These are phyloP conservation scores for Aureobasidium lini DNA, from an alignment of 2,329 filamentous ascomycete genomes.

Conservation along the genomic window DNA sequence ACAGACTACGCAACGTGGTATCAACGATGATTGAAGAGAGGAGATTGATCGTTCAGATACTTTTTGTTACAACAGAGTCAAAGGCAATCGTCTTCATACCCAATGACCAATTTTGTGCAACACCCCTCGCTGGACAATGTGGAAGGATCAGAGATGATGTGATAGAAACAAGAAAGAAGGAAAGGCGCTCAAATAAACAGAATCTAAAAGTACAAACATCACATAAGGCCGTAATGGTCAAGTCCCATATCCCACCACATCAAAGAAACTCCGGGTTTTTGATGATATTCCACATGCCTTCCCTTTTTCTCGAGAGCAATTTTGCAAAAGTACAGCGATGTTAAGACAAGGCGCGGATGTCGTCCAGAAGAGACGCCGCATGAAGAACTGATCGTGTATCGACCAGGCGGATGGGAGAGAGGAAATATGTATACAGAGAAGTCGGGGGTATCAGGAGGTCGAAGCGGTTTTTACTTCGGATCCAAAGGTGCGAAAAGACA, in stretches of 20 bases:
- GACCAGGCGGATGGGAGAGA: slow-evolving; percentile 1
- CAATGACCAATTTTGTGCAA: background rate
- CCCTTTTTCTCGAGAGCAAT: background rate
- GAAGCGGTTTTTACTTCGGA: background rate
- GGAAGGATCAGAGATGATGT: background rate
- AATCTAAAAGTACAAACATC: slow-evolving; percentile 13
- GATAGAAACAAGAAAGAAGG: background rate
- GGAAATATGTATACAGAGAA: slow-evolving; percentile 13
- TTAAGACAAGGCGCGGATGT: background rate
- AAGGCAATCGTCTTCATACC: background rate
- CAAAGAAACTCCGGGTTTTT: background rate
- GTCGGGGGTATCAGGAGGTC: slow-evolving; percentile 10
- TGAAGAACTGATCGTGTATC: background rate
- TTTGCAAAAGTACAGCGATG: slow-evolving; percentile 5
- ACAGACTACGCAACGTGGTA: no score
- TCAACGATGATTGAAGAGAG: background rate
- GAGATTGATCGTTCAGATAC: slow-evolving; percentile 7
- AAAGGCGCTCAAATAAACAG: slow-evolving; percentile 3
- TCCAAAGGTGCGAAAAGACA: background rate
- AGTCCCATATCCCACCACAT: background rate
- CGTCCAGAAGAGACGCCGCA: background rate
- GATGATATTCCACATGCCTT: background rate
- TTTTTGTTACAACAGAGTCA: slow-evolving; percentile 1
- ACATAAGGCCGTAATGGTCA: slow-evolving; percentile 12
- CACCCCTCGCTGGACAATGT: background rate